Conservation (phyloP, 371 early-diverging fungal genomes). For the Entomophthora muscae region DNA sequence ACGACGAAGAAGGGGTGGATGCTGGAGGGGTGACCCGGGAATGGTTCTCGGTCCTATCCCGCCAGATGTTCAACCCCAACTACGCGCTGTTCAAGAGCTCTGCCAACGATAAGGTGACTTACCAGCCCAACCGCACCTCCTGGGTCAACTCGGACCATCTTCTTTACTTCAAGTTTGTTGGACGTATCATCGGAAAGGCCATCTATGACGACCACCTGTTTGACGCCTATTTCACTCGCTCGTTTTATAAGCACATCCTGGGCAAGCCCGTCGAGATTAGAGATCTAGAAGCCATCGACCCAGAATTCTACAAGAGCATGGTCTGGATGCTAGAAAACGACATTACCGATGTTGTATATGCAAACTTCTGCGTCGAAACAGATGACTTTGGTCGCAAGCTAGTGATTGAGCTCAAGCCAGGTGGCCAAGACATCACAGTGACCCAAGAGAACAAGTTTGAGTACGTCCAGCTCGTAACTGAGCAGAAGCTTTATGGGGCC, state of each 20-base stretch:
- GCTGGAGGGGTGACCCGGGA: conserved; percentile 97
- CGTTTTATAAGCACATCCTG: conserved; percentile 96
- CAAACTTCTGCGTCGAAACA: conserved; percentile 86
- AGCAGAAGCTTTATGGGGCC: conserved; percentile 70
- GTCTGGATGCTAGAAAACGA: conserved; percentile 97
- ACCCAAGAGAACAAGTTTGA: conserved; percentile 95
- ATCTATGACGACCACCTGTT: conserved; percentile 89
- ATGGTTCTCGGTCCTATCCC: conserved; percentile 92
- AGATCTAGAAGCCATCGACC: conserved; percentile 96
- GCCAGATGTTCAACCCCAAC: conserved; percentile 97
- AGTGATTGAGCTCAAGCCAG: conserved; percentile 71
- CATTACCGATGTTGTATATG: conserved; percentile 86
- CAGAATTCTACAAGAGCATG: conserved; percentile 90
- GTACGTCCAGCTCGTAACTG: conserved; percentile 82
- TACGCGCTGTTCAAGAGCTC: conserved; percentile 94
- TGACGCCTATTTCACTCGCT: conserved; percentile 94
- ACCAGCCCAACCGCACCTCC: conserved; percentile 92
- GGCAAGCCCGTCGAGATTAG: conserved; percentile 78
- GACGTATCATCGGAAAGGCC: conserved; percentile 96
- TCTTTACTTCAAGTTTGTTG: conserved; percentile 95
- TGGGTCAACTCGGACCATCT: conserved; percentile 93
- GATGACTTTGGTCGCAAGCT: conserved; percentile 85
- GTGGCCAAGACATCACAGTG: conserved; percentile 82
- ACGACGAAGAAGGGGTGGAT: conserved; percentile 97
- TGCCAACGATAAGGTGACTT: conserved; percentile 87